Evolutionary conservation across 305 asterid genomes (phyloP), one percentile per base, ranked within the genome.

Genomic region (Rubia tinctorum): DNA sequence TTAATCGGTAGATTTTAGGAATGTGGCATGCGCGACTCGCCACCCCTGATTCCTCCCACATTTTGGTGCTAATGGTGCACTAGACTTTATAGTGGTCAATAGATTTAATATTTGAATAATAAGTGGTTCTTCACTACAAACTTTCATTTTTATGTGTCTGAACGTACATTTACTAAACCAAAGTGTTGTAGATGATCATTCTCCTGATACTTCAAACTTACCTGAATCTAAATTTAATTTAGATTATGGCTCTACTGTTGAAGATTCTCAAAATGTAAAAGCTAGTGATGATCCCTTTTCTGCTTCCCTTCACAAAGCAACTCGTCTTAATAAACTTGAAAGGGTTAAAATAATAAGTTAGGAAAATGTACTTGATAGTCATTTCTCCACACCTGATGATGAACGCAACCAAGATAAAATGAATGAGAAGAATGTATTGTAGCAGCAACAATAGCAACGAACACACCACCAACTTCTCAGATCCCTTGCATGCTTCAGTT

Each of bases 161-260:
- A 27, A 27, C 30, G 1, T 27, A 2, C 30, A 27, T 1, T 27
- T 27, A 27, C 30, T 1, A 2, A 2, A 27, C 30, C 30, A 27
- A 27, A 27, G 2, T 27, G 69, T 83, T 23, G 71, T 87, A 84
- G 91, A 89, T 67, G 75, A 86, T 66, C 89, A 85, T 43, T 83
- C 88, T 72, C 76, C 82, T 17, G 76, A 79, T 73, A 72, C 77
- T 66, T 27, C 30, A 27, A 27, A 2, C 30, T 27, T 27, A 27
- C 71, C 87, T 22, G 89, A 89, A 72, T 75, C 80, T 66, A 80
- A 72, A 68, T 68, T 87, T 42, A 82, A 72, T 51, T 75, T 76
- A 69, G 83, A 73, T 66, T 70, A 78, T 73, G 75, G 56, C 71
- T 75, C 63, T 49, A 78, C 71, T 73, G 80, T 78, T 61, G 87